Base-by-base conservation (phyloP, 2,329 filamentous ascomycete genomes). In the Ophiostoma sp. region DNA sequence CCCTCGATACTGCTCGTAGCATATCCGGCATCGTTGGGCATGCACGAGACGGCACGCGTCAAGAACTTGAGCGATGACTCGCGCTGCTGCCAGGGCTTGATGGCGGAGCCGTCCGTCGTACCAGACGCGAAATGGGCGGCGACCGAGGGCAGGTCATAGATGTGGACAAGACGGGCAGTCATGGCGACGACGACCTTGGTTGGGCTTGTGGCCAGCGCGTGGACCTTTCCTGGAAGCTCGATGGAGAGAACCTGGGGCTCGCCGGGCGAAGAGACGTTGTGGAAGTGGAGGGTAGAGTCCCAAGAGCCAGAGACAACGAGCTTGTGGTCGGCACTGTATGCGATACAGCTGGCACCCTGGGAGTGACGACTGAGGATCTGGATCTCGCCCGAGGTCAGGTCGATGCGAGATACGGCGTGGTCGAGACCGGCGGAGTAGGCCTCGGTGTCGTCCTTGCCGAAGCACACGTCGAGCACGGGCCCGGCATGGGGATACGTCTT, bases 41-140 rank as follows among this genome's bases (percentile, higher is more conserved):
- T 98, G 78, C 94, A 97, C 16, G 93, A 89, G 0, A 98, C 91
- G 18, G 92, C 91, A 70, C 95, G 87, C 1, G 94, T 98, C 83
- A 97, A 92, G 80, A 97, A 99, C 77, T 97, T 96, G 75, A 99
- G 85, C 40, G 91, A 96, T 66, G 92, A 96, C 78, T 99, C 95
- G 70, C 95, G 87, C 74, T 92, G 87, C 78, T 99, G 95, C 92
- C 92, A 97, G 0, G 94, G 93, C 76, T 91, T 85, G 67, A 93
- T 75, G 27, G 80, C 79, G 75, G 79, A 77, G 8, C 81, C 77
- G 18, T 81, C 77, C 74, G 84, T 55, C 41, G 69, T 36, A 38
- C 65, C 79, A 16, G 83, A 82, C 38, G 82, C 75, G 58, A 89
- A 80, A 5, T 86, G 80, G 1, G 83, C 75, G 8, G 84, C 78